Conservation (phyloP, 2,329 filamentous ascomycete species). For the Colletotrichum filicis region DNA sequence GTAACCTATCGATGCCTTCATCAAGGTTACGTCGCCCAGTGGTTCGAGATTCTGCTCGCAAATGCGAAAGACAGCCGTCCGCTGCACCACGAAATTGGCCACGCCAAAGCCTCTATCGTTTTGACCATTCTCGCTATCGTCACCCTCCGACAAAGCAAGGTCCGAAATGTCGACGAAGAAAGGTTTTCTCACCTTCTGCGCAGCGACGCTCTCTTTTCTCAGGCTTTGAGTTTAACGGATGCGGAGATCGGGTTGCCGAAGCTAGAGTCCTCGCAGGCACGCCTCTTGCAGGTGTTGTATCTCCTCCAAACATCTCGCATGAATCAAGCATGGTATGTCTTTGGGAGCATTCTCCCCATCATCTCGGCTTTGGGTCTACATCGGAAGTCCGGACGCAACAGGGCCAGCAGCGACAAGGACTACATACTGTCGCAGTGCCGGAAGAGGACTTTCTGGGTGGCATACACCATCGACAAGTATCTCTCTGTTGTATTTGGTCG, state of each 20-base stretch:
- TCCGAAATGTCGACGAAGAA: slow-evolving; percentile 31
- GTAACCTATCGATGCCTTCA: slow-evolving; percentile 69
- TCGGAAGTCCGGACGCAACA: slow-evolving; percentile 26
- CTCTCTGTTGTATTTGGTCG: slow-evolving; percentile 71
- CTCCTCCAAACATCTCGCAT: slow-evolving; percentile 67
- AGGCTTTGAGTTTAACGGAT: slow-evolving; percentile 43
- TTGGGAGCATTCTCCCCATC: slow-evolving; percentile 67
- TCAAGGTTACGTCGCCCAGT: slow-evolving; percentile 59
- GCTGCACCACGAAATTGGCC: slow-evolving; percentile 51
- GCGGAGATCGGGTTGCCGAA: slow-evolving; percentile 63
- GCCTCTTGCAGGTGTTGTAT: slow-evolving; percentile 67
- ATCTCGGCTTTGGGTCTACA: slow-evolving; percentile 54
- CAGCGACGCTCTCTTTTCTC: slow-evolving; percentile 42
- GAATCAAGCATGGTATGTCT: slow-evolving; percentile 71
- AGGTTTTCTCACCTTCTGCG: slow-evolving; percentile 28
- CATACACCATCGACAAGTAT: slow-evolving; percentile 72
- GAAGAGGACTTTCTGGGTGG: slow-evolving; percentile 70
- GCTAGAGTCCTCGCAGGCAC: slow-evolving; percentile 67
- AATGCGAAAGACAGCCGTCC: slow-evolving; percentile 49
- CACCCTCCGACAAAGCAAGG: slow-evolving; percentile 55
- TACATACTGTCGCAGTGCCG: slow-evolving; percentile 62
- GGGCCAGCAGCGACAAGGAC: slow-evolving; percentile 41
- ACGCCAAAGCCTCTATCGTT: slow-evolving; percentile 58
- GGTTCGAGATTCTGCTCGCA: slow-evolving; percentile 53
- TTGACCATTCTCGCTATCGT: slow-evolving; percentile 60